Conservation (phyloP, 2,329 filamentous ascomycete genomes). For the Tetracladium maxilliforme region DNA sequence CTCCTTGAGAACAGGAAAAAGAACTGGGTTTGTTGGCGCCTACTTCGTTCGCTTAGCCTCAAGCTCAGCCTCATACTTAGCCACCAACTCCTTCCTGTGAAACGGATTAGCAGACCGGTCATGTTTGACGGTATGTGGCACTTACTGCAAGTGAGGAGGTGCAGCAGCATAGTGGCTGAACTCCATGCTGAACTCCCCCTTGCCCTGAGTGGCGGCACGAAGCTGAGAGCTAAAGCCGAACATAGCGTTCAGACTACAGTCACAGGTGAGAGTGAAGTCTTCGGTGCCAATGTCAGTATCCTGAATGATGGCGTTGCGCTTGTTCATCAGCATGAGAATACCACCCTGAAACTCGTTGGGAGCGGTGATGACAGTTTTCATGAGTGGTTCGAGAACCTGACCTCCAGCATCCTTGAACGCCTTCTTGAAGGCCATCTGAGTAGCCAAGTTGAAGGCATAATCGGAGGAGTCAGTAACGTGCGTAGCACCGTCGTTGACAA, state of each 20-base stretch:
- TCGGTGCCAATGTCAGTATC: slow-evolving; percentile 90
- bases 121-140: slow-evolving; percentile 10
- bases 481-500: slow-evolving; percentile 89
- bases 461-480: slow-evolving; percentile 97
- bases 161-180: slow-evolving; percentile 91
- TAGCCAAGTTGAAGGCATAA: slow-evolving; percentile 87
- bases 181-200: slow-evolving; percentile 98
- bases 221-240: slow-evolving; percentile 92
- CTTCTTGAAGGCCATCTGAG: slow-evolving; percentile 93
- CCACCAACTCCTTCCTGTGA: slow-evolving; percentile 45
- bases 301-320: slow-evolving; percentile 86
- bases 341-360: slow-evolving; percentile 96
- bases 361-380: slow-evolving; percentile 96
- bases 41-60: slow-evolving; percentile 46
- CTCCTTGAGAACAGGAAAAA: too few species aligned
- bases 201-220: slow-evolving; percentile 87
- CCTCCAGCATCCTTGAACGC: slow-evolving; percentile 72
- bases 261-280: slow-evolving; percentile 83
- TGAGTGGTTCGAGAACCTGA: slow-evolving; percentile 82
- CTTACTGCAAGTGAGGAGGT: slow-evolving; percentile 77
- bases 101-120: slow-evolving; percentile 3
- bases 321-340: slow-evolving; percentile 89
- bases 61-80: slow-evolving; percentile 53
- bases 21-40: not conserved
- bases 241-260: slow-evolving; percentile 93